phyloP scores from a whole-genome alignment of 2,329 filamentous ascomycete genomes.

The Aspergillus unguis region DNA sequence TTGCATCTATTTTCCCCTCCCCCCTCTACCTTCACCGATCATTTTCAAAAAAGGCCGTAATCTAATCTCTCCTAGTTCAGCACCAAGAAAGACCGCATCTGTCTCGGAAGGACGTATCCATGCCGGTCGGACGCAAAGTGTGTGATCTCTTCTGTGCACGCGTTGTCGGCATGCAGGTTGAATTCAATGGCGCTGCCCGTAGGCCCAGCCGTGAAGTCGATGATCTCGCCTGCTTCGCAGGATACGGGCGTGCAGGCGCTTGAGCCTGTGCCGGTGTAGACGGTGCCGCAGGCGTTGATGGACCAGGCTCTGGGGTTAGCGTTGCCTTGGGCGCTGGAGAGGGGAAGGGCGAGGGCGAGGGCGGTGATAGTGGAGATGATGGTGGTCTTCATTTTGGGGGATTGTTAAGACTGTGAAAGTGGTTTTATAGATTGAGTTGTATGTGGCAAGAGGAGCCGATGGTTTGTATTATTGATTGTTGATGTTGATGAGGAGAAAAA shows the following conservation, averaged over 20 bases:
- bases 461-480: too few species aligned
- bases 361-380: background rate
- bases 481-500: too few species aligned
- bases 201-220: background rate
- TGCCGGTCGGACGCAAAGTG: background rate
- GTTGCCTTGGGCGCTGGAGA: background rate
- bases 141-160: background rate
- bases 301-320: background rate
- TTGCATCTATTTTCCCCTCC: too few species aligned
- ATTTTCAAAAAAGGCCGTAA: too few species aligned
- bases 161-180: background rate
- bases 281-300: constrained; percentile 1
- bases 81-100: background rate
- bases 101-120: background rate
- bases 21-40: too few species aligned
- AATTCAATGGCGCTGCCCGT: background rate
- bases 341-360: background rate
- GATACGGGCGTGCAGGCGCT: background rate
- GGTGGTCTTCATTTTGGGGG: constrained; percentile 1
- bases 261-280: background rate
- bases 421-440: too few species aligned
- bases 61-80: background rate
- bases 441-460: too few species aligned
- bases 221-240: background rate
- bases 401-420: too few species aligned